Evolutionary conservation across 176 grass and related monocot species (phyloP), one percentile per base, ranked within the genome.

Genomic region (Oryza punctata): DNA sequence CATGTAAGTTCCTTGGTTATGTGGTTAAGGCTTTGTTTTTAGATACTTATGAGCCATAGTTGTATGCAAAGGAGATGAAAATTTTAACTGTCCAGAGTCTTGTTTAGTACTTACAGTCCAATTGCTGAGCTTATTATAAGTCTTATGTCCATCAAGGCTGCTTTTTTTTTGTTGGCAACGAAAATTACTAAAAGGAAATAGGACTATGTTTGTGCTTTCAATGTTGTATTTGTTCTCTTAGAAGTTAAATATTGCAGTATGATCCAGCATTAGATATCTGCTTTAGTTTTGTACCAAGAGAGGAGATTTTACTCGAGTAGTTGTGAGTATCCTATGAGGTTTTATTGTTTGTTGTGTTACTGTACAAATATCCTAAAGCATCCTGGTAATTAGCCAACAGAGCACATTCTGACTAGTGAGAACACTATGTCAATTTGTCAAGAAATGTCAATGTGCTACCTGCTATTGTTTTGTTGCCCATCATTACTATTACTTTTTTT

Each of bases 1-100:
- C 41, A 64, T 68, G 90, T 94, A 92, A 82, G 87, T 83, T 86
- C 61, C 38, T 37, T 54, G 68, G 32, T 78, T 83, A 40, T 72
- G 27, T 40, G 45, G 57, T 73, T 72, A n/a, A 43, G n/a, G n/a
- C n/a, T 30, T 46, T 66, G 26, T 57, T 35, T 35, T 71, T 32
- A 11, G 13, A 37, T 82, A 63, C 30, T 77, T 10, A 24, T 38
- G n/a, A 37, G 73, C 82, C 12, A 18, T 73, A 4, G 29, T 15
- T 54, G 46, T 69, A 75, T 61, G 46, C 14, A 26, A 44, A 76
- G 44, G 29, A 69, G 41, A 47, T 35, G 25, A 3, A 84, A 73
- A 37, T 35, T 82, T 37, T 5, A 59, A 6, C 65, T n/a, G 1
- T 57, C 45, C 23, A 61, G 65, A 65, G 13, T 88, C 44, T 67